Evolutionary conservation across 2,329 filamentous ascomycete species (phyloP).

Genomic region (Westerdykella aurantiaca): DNA sequence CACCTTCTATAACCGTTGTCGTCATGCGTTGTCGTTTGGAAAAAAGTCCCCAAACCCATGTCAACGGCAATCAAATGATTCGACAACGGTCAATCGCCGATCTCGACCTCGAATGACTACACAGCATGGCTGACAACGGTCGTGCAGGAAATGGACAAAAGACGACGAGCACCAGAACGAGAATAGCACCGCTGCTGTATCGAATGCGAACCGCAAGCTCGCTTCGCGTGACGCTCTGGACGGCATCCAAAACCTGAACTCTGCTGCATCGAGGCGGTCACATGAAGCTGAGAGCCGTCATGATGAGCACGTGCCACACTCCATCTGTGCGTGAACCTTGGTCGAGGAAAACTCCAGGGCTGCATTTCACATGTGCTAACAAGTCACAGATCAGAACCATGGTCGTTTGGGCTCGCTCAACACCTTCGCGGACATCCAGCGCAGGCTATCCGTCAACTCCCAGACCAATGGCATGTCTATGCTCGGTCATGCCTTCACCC

Average conservation of each 20-base stretch:
- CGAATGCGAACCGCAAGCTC: constrained; percentile 33
- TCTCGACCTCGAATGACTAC: background rate
- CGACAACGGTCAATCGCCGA: background rate
- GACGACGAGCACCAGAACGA: constrained; percentile 32
- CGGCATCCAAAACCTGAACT: constrained; percentile 25
- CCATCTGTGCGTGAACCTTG: constrained; percentile 51
- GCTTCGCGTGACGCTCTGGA: constrained; percentile 37
- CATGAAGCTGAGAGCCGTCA: constrained; percentile 45
- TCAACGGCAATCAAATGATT: background rate
- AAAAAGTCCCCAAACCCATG: background rate
- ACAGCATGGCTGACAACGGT: constrained; percentile 14
- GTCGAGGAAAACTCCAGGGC: background rate
- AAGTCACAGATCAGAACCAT: constrained; percentile 44
- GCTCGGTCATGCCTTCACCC: constrained; percentile 29
- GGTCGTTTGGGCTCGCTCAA: constrained; percentile 33
- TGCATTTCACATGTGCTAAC: constrained; percentile 17
- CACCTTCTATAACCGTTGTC: background rate
- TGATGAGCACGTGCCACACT: constrained; percentile 57
- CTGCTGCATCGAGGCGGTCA: constrained; percentile 32
- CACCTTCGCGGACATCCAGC: constrained; percentile 42
- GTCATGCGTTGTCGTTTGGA: background rate
- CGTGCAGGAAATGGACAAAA: constrained; percentile 39
- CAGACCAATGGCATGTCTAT: constrained; percentile 28
- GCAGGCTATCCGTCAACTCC: constrained; percentile 40
- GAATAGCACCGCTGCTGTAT: constrained; percentile 12